Base-by-base conservation (phyloP, 306 rosid genomes). In the Cicer pinnatifidum region DNA sequence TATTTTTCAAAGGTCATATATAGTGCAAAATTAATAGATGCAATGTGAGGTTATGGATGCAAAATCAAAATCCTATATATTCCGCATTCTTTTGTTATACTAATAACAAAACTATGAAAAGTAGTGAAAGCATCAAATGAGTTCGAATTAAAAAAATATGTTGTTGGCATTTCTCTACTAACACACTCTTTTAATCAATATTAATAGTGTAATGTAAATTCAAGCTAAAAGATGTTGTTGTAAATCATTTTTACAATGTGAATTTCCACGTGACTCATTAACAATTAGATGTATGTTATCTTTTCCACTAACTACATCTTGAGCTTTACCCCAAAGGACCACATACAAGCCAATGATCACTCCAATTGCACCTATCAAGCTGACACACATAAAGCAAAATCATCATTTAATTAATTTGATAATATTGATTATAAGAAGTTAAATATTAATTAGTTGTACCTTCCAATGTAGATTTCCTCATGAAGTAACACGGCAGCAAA, bases 321-420 rank as follows among this genome's bases (percentile, higher is more conserved):
- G 56, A 20, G 87, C 86, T 73, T 88, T 88, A 11, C 90, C 90
- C 93, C 93, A 86, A n/a, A 86, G 83, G 75, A 88, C 82, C 19
- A 73, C 19, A 37, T 88, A 88, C 53, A 88, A 80, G 23, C 93
- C 90, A 70, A 78, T 47, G 8, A 88, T 80, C 51, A 86, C 87
- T 72, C 83, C 77, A 70, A 70, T 13, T 17, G 82, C 78, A 1
- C 90, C 92, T 9, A 80, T 6, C 73, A 86, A 76, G 57, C 93
- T 88, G 69, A 41, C 1, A 41, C 43, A 48, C 5, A 28, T 17
- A 6, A 68, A 57, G 40, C 10, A 35, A 3, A 28, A 10, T 1
- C 33, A 68, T 1, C 2, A 48, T 8, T 46, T 47, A 67, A 35
- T 46, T 47, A 67, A 35, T 23, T 2, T 3, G 20, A 16, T 12